Evolutionary conservation across 208 protist species (phyloP), one percentile per base, ranked within the genome.

Genomic region (Trypanosoma platydactyli): DNA sequence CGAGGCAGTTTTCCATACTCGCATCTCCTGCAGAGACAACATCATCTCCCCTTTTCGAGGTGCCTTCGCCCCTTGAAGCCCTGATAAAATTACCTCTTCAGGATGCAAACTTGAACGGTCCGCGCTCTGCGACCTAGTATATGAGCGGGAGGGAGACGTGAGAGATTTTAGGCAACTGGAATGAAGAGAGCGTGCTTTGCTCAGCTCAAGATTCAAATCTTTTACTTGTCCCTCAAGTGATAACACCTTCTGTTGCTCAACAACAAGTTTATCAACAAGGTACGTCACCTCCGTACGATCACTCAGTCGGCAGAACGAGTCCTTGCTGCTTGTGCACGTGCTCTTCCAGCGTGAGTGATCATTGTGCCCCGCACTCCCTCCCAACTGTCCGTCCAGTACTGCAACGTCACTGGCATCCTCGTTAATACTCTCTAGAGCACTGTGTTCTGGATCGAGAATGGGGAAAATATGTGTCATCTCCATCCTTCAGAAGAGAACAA

Each of bases 211-310:
- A 1, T 41, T 18, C 9, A 65, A 41, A 0, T 13, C 9, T 51
- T 22, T 30, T 13, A 66, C 5, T 50, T 65, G 20, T n/a, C 52
- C 58, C 30, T 60, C 30, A 16, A 73, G 18, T 22, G 9, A 16
- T 30, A 55, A 18, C 48, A 66, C 27, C 33, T 51, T 67, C 4
- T 65, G 29, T 18, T 65, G 46, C 51, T 58, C 42, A 35, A 5
- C 27, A 16, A 59, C 25, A 33, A 73, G 68, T 46, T 66, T 59
- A 24, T 60, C 68, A 45, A 73, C 56, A 16, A 73, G 35, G n/a
- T 29, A 57, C 9, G 20, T 22, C n/a, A 67, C 50, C 16, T 68
- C 63, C 44, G 27, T 25, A 25, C 63, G 38, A 6, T 25, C 20
- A 66, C 13, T 13, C 22, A 16, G 3, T 54, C n/a, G 27, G 29